phyloP scores from a whole-genome alignment of 306 rosid species.

The Cicer pinnatifidum region DNA sequence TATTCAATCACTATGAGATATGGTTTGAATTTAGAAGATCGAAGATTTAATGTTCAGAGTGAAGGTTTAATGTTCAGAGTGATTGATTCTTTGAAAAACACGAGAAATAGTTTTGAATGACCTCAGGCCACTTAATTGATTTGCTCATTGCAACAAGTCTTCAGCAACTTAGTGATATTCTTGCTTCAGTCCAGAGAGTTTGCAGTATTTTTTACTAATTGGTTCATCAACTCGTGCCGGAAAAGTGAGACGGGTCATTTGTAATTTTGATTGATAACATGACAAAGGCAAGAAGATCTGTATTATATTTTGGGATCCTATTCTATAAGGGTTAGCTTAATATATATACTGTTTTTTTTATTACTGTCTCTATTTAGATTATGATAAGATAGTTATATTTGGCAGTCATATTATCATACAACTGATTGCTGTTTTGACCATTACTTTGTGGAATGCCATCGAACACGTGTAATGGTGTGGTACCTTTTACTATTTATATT shows the following conservation, averaged over 20 bases:
- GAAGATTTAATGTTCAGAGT: constrained; percentile 46
- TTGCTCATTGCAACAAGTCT: constrained; percentile 30
- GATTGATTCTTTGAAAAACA: constrained; percentile 21
- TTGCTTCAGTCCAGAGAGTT: constrained; percentile 38
- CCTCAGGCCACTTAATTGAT: constrained; percentile 36
- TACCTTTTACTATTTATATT: background rate
- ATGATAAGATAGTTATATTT: constrained; percentile 43
- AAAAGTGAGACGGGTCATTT: constrained; percentile 28
- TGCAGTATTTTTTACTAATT: constrained; percentile 15
- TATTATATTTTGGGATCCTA: constrained; percentile 31
- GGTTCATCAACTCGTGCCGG: constrained; percentile 41
- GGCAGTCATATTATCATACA: constrained; percentile 22
- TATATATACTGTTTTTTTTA: background rate
- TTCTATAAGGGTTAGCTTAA: constrained; percentile 34
- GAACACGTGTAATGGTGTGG: constrained; percentile 19
- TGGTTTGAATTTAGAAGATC: constrained; percentile 82
- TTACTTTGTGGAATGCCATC: constrained; percentile 21
- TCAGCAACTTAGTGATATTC: constrained; percentile 31
- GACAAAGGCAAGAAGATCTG: constrained; percentile 31
- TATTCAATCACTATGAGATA: constrained; percentile 89
- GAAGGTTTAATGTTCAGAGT: constrained; percentile 43
- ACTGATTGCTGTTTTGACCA: constrained; percentile 37
- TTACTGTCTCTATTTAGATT: constrained; percentile 6
- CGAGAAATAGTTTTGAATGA: constrained; percentile 35
- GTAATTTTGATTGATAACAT: constrained; percentile 37